Evolutionary conservation across 129 eudicot genomes (phyloP).

Genomic region (Centrapalus pauciflorus): DNA sequence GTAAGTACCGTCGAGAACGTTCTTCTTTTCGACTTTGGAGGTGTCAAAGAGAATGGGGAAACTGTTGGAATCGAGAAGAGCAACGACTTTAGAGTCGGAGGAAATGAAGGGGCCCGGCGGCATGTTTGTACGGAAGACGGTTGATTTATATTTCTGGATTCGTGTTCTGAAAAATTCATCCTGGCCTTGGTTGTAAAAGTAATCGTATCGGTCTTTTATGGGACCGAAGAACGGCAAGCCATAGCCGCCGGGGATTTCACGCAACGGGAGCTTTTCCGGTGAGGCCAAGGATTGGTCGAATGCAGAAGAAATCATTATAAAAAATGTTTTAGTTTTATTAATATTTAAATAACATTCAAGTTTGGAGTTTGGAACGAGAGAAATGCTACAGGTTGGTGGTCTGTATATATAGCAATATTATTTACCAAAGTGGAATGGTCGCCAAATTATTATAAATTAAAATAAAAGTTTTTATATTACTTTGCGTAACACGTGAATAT

Average conservation of each 20-base stretch:
- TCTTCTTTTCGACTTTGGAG: conserved; percentile 35
- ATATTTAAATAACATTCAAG: too few species aligned
- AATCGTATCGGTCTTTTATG: conserved; percentile 32
- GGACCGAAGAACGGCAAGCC: conserved; percentile 50
- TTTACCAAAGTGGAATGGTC: too few species aligned
- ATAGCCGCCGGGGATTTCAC: conserved; percentile 45
- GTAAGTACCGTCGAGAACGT: conserved; percentile 42
- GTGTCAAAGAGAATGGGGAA: conserved; percentile 47
- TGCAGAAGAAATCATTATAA: not conserved
- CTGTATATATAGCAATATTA: too few species aligned
- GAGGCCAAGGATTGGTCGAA: not conserved
- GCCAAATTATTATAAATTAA: too few species aligned
- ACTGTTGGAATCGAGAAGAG: conserved; percentile 29
- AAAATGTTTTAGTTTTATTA: too few species aligned
- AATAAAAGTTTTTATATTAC: too few species aligned
- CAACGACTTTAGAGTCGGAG: conserved; percentile 39
- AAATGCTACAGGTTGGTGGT: too few species aligned
- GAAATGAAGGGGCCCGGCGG: too few species aligned
- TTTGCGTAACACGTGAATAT: too few species aligned
- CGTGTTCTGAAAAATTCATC: conserved; percentile 39
- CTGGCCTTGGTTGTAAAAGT: conserved; percentile 38
- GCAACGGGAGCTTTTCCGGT: conserved; percentile 21
- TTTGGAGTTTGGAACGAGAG: too few species aligned
- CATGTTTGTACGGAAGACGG: too few species aligned
- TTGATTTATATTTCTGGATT: conserved; percentile 38